Conservation (phyloP, 768 basidiomycete genomes). For the Termitomyces bulborhizus region DNA sequence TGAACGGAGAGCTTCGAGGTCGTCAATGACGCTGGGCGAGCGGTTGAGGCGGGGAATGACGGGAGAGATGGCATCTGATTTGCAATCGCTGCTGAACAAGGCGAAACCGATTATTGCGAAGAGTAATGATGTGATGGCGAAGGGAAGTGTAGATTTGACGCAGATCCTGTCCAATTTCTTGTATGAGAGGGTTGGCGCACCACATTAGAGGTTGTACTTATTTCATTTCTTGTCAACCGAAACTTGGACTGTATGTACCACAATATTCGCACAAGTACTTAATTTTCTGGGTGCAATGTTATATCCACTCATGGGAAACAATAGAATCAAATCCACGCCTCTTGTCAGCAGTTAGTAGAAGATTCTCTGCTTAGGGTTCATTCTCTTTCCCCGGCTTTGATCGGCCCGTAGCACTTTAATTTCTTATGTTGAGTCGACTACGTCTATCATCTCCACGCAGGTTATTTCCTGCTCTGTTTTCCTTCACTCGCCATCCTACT, state of each 20-base stretch:
- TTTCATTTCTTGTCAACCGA: not conserved
- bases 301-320: no score
- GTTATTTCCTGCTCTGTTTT: not conserved
- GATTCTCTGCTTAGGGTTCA: no score
- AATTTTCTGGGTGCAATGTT: no score
- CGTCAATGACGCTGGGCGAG: slow-evolving; percentile 53
- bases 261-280: no score
- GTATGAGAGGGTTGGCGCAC: slow-evolving; percentile 48
- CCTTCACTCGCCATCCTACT: not conserved
- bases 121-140: slow-evolving; percentile 42
- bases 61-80: slow-evolving; percentile 70
- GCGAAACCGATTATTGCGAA: slow-evolving; percentile 60
- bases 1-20: slow-evolving; percentile 34
- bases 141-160: slow-evolving; percentile 47
- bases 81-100: slow-evolving; percentile 60
- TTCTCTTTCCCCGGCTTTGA: no score
- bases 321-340: no score
- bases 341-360: no score
- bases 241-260: not conserved
- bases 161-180: slow-evolving; percentile 59
- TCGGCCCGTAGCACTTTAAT: not conserved
- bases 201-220: not conserved
- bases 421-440: not conserved
- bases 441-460: not conserved
- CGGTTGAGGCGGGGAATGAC: slow-evolving; percentile 71